Percentiles rank a stretch among this genome's conserved stretches.
These are phyloP conservation scores for Leucocoprinus leucothites DNA, from an alignment of 768 basidiomycete genomes.

Conservation along the genomic window DNA sequence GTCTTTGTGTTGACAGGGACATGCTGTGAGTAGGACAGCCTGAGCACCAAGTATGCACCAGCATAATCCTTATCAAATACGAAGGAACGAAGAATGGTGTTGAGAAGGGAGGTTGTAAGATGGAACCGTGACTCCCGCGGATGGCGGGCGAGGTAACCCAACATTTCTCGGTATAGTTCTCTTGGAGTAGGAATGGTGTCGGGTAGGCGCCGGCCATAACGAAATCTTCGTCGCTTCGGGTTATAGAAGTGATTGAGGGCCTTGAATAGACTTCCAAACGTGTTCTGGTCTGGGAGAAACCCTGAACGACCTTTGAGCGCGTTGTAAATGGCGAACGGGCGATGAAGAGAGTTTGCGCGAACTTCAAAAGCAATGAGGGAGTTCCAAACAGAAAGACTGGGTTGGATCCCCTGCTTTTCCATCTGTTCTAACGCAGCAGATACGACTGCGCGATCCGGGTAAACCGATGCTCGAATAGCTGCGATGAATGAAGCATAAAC, in stretches of 20 bases:
- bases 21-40: slow-evolving; percentile 24
- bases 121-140: slow-evolving; percentile 18
- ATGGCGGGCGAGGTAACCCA: slow-evolving; percentile 23
- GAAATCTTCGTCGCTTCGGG: slow-evolving; percentile 1
- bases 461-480: background rate
- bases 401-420: slow-evolving; percentile 6
- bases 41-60: slow-evolving; percentile 40
- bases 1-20: slow-evolving; percentile 31
- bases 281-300: background rate
- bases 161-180: slow-evolving; percentile 42
- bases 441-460: background rate
- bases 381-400: background rate
- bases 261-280: slow-evolving; percentile 9
- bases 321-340: slow-evolving; percentile 7
- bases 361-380: slow-evolving; percentile 9
- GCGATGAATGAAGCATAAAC: slow-evolving; percentile 2
- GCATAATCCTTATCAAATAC: slow-evolving; percentile 43
- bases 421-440: slow-evolving; percentile 2
- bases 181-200: slow-evolving; percentile 27
- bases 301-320: background rate
- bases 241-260: slow-evolving; percentile 6
- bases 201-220: background rate
- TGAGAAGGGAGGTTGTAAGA: slow-evolving; percentile 32
- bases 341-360: slow-evolving; percentile 4
- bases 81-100: slow-evolving; percentile 42